These are phyloP conservation scores for Neurospora tetraspora DNA, from an alignment of 495 filamentous ascomycete species.

Conservation along the genomic window DNA sequence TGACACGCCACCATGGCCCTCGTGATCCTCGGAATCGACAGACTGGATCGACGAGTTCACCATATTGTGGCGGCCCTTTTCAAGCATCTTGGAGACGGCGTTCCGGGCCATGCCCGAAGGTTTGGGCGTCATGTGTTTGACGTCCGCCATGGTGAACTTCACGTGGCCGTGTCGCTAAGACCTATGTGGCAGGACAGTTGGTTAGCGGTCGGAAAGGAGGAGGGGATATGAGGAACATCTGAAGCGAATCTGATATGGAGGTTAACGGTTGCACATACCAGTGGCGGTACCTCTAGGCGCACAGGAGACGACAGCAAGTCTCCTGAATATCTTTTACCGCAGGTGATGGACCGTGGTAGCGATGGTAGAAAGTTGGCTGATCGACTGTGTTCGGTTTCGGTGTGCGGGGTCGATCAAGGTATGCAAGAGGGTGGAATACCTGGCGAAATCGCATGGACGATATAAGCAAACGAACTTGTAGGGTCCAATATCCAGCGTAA, in stretches of 20 bases:
- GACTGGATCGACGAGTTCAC: not conserved
- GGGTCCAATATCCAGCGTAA: not conserved
- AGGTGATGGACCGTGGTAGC: not conserved
- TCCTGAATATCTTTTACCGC: not conserved
- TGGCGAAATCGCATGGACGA: not conserved
- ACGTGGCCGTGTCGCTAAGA: not conserved
- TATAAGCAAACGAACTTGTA: not conserved
- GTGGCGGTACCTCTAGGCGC: not conserved
- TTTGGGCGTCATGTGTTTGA: not conserved
- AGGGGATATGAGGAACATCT: not conserved
- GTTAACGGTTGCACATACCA: not conserved
- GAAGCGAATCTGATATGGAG: not conserved
- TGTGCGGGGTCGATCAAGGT: not conserved
- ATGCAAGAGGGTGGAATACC: not conserved
- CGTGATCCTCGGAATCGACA: slow-evolving; percentile 2
- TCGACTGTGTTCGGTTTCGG: not conserved
- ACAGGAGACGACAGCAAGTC: not conserved
- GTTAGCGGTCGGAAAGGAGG: not conserved
- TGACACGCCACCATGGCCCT: slow-evolving; percentile 3
- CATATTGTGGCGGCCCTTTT: not conserved
- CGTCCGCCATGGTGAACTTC: not conserved
- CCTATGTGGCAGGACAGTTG: not conserved
- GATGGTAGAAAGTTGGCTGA: not conserved
- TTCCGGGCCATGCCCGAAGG: not conserved
- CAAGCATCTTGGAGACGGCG: not conserved